phyloP scores from a whole-genome alignment of 768 basidiomycete genomes.

The Melanogaster broomeanus region DNA sequence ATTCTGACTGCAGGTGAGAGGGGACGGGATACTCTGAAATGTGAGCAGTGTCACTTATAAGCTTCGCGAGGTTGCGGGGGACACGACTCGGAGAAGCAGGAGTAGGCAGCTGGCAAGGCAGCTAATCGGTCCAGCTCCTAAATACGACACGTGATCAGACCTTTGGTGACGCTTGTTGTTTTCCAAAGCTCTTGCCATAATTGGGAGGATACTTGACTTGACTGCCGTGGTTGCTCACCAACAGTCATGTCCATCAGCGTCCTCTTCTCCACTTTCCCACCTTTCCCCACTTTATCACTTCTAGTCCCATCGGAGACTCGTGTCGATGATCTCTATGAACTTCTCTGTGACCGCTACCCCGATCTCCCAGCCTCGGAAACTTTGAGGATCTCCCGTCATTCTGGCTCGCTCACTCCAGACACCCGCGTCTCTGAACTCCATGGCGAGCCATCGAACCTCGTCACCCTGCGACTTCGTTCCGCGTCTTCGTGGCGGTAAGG shows the following conservation, averaged over 20 bases:
- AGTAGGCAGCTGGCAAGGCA: no score
- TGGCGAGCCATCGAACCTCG: constrained; percentile 37
- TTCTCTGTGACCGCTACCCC: constrained; percentile 49
- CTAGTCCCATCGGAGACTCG: constrained; percentile 42
- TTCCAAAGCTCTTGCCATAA: constrained; percentile 16
- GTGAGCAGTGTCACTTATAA: no score
- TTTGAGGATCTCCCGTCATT: constrained; percentile 43
- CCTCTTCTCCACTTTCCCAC: constrained; percentile 60
- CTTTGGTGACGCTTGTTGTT: constrained; percentile 18
- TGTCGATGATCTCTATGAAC: constrained; percentile 41
- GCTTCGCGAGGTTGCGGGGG: no score
- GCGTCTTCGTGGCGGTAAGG: constrained; percentile 86
- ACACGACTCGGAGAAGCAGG: no score
- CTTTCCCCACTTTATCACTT: constrained; percentile 58
- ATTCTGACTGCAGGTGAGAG: neutral
- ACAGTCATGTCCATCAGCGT: constrained; percentile 49
- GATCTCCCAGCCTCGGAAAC: constrained; percentile 44
- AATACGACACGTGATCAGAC: no score
- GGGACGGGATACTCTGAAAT: no score
- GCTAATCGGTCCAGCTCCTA: no score
- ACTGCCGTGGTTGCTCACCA: neutral
- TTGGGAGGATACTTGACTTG: neutral
- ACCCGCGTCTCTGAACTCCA: constrained; percentile 39
- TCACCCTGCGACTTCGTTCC: constrained; percentile 78
- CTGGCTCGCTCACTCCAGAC: constrained; percentile 31